Percentiles rank a stretch among this genome's conserved stretches.
Evolutionary conservation across 805 yeast species (phyloP).

Genomic region (Lachancea kluyveri): DNA sequence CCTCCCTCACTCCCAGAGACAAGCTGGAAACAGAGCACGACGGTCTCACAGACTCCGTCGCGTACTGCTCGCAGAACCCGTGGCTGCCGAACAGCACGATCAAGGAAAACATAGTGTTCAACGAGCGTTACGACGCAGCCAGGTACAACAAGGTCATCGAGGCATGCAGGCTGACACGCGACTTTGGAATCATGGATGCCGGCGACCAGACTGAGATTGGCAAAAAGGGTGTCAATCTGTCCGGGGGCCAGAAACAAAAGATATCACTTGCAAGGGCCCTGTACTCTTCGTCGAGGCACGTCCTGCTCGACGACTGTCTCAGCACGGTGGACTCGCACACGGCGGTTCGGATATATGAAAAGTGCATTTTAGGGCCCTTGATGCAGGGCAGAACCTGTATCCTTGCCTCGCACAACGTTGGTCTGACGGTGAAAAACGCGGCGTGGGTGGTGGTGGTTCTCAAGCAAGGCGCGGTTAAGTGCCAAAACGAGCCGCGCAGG

Average conservation of each 20-base stretch:
- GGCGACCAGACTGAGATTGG: constrained; percentile 81
- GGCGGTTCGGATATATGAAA: constrained; percentile 78
- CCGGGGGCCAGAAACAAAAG: constrained; percentile 90
- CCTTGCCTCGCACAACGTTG: constrained; percentile 83
- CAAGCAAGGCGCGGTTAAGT: constrained; percentile 69
- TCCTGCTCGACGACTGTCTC: constrained; percentile 70
- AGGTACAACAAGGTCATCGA: constrained; percentile 69
- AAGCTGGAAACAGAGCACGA: too few species aligned
- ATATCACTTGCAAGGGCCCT: constrained; percentile 75
- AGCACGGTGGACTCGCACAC: constrained; percentile 91
- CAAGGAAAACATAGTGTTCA: constrained; percentile 69
- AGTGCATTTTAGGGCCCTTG: constrained; percentile 75
- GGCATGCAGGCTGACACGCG: constrained; percentile 80
- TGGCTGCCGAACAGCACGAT: constrained; percentile 87
- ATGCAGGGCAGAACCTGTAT: constrained; percentile 77
- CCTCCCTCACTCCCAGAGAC: neutral
- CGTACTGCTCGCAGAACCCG: constrained; percentile 33
- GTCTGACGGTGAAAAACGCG: constrained; percentile 72
- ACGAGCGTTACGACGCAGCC: constrained; percentile 56
- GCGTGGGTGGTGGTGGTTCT: constrained; percentile 63
- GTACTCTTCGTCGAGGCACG: constrained; percentile 60
- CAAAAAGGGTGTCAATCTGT: constrained; percentile 75
- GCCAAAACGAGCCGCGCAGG: constrained; percentile 65
- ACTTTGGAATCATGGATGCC: constrained; percentile 65
- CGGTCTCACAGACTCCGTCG: too few species aligned